Evolutionary conservation across 1,284 basidiomycete genomes (phyloP).

Genomic region (Takashimella tepidaria): DNA sequence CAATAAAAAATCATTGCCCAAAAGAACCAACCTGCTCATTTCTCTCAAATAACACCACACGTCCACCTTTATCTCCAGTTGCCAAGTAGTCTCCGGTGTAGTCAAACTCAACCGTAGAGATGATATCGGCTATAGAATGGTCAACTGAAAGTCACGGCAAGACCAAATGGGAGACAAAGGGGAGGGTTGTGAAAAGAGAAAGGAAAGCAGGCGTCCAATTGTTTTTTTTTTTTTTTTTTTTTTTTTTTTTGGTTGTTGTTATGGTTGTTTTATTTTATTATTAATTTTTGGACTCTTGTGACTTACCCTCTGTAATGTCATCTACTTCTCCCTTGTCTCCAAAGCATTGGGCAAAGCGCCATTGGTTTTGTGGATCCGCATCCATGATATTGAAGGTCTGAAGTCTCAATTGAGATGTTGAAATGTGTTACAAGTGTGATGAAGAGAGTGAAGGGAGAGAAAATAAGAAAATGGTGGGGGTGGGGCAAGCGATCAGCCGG

Average conservation of each 20-base stretch:
- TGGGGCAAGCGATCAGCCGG: neutral
- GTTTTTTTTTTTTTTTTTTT: no score
- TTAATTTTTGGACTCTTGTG: slow-evolving; percentile 12
- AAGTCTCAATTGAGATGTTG: no score
- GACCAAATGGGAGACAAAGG: slow-evolving; percentile 17
- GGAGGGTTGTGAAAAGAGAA: slow-evolving; percentile 11
- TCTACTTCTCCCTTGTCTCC: slow-evolving; percentile 99
- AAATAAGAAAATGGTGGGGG: neutral
- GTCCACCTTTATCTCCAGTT: slow-evolving; percentile 98
- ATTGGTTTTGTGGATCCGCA: slow-evolving; percentile 69
- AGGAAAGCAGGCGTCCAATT: slow-evolving; percentile 7
- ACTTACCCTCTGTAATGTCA: slow-evolving; percentile 93
- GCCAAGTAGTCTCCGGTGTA: slow-evolving; percentile 99
- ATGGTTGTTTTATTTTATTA: no score
- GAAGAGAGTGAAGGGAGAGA: slow-evolving; percentile 13
- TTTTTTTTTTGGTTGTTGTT: no score
- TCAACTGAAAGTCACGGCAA: no score
- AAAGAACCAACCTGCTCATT: slow-evolving; percentile 84
- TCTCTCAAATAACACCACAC: slow-evolving; percentile 97
- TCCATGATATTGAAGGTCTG: slow-evolving; percentile 52
- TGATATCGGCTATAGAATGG: slow-evolving; percentile 78
- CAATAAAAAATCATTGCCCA: neutral
- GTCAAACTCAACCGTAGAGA: slow-evolving; percentile 99
- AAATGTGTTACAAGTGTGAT: slow-evolving; percentile 29
- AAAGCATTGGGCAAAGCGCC: slow-evolving; percentile 99